Evolutionary conservation across 2,329 filamentous ascomycete genomes (phyloP).

Genomic region (Alternaria sp.): DNA sequence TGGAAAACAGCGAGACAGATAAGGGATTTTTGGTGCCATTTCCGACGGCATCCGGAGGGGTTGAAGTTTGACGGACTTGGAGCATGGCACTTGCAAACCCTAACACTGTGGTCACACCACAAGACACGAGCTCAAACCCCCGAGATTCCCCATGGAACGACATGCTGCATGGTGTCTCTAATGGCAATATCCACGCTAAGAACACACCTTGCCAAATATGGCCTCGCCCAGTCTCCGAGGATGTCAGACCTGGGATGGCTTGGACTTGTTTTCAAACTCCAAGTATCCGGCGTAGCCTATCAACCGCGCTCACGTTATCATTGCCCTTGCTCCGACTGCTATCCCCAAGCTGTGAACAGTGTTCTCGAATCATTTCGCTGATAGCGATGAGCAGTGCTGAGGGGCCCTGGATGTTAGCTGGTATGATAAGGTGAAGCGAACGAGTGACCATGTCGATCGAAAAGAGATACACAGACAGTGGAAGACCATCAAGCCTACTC

Average conservation of each 20-base stretch:
- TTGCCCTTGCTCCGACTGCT: constrained; percentile 15
- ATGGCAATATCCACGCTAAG: constrained; percentile 14
- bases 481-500: not conserved
- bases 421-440: constrained; percentile 1
- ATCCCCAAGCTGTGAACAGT: constrained; percentile 17
- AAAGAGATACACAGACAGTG: constrained; percentile 2
- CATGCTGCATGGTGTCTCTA: constrained; percentile 12
- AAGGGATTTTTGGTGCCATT: constrained; percentile 3
- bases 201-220: constrained; percentile 9
- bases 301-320: constrained; percentile 29
- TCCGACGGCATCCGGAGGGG: not conserved
- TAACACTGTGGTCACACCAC: constrained; percentile 7
- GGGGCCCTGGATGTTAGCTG: constrained; percentile 1
- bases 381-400: constrained; percentile 17
- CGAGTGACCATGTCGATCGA: not conserved
- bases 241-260: constrained; percentile 12
- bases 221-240: not conserved
- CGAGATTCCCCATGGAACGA: constrained; percentile 6
- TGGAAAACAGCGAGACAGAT: constrained; percentile 5
- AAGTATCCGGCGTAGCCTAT: constrained; percentile 23
- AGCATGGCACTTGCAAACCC: not conserved
- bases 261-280: constrained; percentile 13
- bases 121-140: not conserved
- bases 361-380: constrained; percentile 23
- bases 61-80: not conserved